Conservation (phyloP, 2,329 filamentous ascomycete species). For the Trichoderma polysporum region DNA sequence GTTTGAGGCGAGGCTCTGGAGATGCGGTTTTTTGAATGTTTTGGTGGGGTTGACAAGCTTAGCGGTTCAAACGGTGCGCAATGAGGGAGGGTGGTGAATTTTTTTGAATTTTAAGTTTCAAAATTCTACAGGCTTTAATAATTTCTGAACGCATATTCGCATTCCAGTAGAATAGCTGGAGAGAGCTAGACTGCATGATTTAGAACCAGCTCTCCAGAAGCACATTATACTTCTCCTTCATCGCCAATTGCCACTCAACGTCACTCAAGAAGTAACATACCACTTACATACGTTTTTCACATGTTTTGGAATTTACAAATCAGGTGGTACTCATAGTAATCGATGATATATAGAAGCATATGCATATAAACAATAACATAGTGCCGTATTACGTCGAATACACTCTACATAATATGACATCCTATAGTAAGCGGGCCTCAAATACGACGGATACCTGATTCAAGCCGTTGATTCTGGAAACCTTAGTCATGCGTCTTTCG, state of each 20-base stretch:
- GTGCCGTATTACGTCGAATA: not conserved
- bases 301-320: not conserved
- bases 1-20: not conserved
- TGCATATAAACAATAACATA: not conserved
- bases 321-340: not conserved
- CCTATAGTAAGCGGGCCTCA: not conserved
- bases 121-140: too few relatives aligned
- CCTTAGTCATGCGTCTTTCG: conserved; percentile 30
- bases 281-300: too few relatives aligned
- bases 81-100: too few relatives aligned
- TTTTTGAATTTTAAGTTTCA: not conserved
- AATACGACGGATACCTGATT: not conserved
- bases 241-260: not conserved
- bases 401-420: not conserved
- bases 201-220: not conserved
- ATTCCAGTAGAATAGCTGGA: not conserved
- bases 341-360: not conserved
- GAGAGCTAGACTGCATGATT: not conserved
- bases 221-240: not conserved
- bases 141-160: too few relatives aligned
- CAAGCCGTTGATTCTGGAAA: not conserved
- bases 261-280: not conserved
- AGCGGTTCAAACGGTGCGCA: not conserved
- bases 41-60: not conserved
- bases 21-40: conserved; percentile 13